Percentiles rank a stretch among this genome's conserved stretches.
phyloP scores from a whole-genome alignment of 495 filamentous ascomycete species.

The Poronia punctata region DNA sequence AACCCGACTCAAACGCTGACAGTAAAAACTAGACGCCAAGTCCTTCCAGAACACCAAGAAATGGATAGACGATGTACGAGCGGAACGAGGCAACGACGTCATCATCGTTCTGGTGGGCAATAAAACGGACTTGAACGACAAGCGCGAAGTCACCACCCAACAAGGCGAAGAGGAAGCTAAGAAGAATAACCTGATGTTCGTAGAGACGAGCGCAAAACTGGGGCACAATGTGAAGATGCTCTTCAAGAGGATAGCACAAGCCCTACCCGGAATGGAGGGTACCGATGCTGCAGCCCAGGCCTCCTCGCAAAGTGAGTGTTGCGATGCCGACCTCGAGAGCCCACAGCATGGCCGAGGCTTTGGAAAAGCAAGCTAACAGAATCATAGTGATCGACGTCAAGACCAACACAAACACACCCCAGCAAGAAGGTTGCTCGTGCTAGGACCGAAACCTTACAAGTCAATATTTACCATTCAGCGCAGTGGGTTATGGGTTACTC shows the following conservation, averaged over 20 bases:
- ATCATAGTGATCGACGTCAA: slow-evolving; percentile 86
- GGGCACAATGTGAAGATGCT: slow-evolving; percentile 97
- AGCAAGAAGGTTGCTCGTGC: slow-evolving; percentile 78
- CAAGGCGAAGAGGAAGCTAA: slow-evolving; percentile 99
- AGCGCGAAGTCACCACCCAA: slow-evolving; percentile 87
- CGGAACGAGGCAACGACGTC: slow-evolving; percentile 93
- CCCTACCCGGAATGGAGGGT: slow-evolving; percentile 95
- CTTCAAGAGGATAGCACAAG: slow-evolving; percentile 95
- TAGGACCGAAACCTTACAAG: slow-evolving; percentile 28
- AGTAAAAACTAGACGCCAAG: slow-evolving; percentile 55
- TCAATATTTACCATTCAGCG: slow-evolving; percentile 1
- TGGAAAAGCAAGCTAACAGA: slow-evolving; percentile 19
- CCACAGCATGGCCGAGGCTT: not conserved
- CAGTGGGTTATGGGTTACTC: not conserved
- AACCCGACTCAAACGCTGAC: slow-evolving; percentile 11
- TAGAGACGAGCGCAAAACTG: slow-evolving; percentile 96
- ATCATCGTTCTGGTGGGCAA: slow-evolving; percentile 98
- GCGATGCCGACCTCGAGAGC: not conserved
- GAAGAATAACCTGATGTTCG: slow-evolving; percentile 93
- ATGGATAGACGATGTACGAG: slow-evolving; percentile 98
- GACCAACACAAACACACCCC: slow-evolving; percentile 64
- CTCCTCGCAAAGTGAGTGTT: slow-evolving; percentile 56
- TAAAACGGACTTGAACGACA: slow-evolving; percentile 97
- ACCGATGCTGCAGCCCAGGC: slow-evolving; percentile 55
- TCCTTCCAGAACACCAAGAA: slow-evolving; percentile 96